Percentiles rank a stretch among this genome's conserved stretches.
These are phyloP conservation scores for Apiospora koreana DNA, from an alignment of 2,329 filamentous ascomycete genomes.

Conservation along the genomic window DNA sequence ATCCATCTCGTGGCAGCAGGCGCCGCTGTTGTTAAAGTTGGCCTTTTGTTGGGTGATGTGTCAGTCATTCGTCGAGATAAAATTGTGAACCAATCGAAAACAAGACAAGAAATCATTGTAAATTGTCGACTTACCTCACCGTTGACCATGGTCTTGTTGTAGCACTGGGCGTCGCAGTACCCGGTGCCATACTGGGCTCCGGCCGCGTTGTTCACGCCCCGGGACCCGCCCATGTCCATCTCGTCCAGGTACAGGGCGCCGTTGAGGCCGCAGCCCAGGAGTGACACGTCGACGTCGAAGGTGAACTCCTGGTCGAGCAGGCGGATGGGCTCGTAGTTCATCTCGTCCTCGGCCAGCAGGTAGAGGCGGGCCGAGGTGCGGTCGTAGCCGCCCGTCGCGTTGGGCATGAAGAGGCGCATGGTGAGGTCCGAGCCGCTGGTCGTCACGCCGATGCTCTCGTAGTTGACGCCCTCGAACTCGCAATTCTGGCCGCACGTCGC, in stretches of 20 bases:
- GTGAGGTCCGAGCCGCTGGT: slow-evolving; percentile 35
- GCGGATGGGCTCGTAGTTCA: slow-evolving; percentile 57
- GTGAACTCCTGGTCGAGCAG: slow-evolving; percentile 62
- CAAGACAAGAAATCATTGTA: no score
- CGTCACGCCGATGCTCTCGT: slow-evolving; percentile 44
- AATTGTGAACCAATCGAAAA: no score
- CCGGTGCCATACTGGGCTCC: slow-evolving; percentile 54
- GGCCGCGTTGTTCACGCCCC: slow-evolving; percentile 47
- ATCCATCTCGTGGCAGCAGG: slow-evolving; percentile 62
- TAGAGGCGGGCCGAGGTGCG: slow-evolving; percentile 50
- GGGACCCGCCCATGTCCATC: slow-evolving; percentile 63
- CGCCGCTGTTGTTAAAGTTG: slow-evolving; percentile 33
- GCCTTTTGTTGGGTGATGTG: not conserved
- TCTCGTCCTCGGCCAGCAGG: slow-evolving; percentile 51
- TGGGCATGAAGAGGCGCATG: slow-evolving; percentile 44
- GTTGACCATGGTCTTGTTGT: slow-evolving; percentile 54
- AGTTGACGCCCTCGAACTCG: slow-evolving; percentile 45
- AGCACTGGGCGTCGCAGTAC: slow-evolving; percentile 55
- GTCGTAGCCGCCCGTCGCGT: slow-evolving; percentile 47
- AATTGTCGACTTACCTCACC: slow-evolving; percentile 32
- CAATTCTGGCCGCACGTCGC: slow-evolving; percentile 40
- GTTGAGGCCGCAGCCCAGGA: slow-evolving; percentile 65
- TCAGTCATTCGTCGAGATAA: not conserved
- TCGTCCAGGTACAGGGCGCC: slow-evolving; percentile 65
- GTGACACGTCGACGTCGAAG: slow-evolving; percentile 66